Evolutionary conservation across 257 asterid species (phyloP), one percentile per base, ranked within the genome.

Genomic region (Linaria vulgaris): DNA sequence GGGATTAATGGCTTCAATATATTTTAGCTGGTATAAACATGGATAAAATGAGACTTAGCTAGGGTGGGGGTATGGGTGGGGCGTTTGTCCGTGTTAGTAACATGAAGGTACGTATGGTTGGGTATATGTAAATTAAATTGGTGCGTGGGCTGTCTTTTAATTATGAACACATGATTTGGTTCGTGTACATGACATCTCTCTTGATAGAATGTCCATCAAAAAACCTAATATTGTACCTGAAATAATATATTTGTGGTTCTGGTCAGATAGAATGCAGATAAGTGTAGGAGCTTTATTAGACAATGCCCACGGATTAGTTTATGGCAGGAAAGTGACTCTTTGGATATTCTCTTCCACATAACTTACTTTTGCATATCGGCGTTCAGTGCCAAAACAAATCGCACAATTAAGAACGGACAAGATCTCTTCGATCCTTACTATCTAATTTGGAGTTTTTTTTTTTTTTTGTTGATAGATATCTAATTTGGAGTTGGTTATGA

Each of bases 221-320:
- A 53, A 54, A 67, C 3, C 6, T 27, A 27, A 6, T 27, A 27
- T 6, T 27, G 34, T 27, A 27, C 34, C 78, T 67, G 12, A 12
- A 23, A 41, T n/a, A n/a, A 16, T 41, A 66, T 72, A 72, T 72
- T 71, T 49, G 45, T 61, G 44, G 20, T 60, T 62, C 60, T 68
- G 65, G 73, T 60, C 77, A 75, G 76, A 53, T 39, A 61, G 23
- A 54, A 56, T 54, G 56, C 37, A 50, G 55, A 27, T 24, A 1
- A 12, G 31, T 56, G 41, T n/a, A 61, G 44, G 61, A 75, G 49
- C 44, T 73, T 61, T 67, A 56, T 45, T 27, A 54, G 51, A 39
- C 55, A 74, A 61, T 63, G 16, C 82, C 79, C 79, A 74, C 90
- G 67, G 80, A 77, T 77, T n/a, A n/a, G n/a, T n/a, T 78, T 63